These are phyloP conservation scores for Somion occarium DNA, from an alignment of 1,284 basidiomycete genomes.

Conservation along the genomic window DNA sequence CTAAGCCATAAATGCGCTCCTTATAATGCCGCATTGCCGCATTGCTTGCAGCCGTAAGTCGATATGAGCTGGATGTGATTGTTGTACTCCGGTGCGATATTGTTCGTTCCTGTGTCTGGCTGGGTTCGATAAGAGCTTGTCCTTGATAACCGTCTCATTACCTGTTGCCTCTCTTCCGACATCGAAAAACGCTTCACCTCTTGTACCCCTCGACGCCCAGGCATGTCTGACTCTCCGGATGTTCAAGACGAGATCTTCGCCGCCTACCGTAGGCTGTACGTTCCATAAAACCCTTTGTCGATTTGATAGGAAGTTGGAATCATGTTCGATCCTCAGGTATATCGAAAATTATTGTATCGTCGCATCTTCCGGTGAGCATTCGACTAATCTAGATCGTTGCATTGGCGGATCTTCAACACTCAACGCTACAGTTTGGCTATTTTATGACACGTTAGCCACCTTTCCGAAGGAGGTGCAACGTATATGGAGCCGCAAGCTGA, in stretches of 20 bases:
- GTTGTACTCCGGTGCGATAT: too few relatives aligned
- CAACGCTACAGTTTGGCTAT: slow-evolving; percentile 12
- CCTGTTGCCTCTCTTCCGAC: background rate
- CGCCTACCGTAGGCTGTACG: slow-evolving; percentile 4
- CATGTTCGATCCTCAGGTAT: background rate
- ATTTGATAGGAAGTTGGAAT: background rate
- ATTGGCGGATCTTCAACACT: background rate
- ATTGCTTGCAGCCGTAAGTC: too few relatives aligned
- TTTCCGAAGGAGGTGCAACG: slow-evolving; percentile 17
- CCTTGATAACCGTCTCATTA: too few relatives aligned
- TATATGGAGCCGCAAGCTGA: slow-evolving; percentile 16
- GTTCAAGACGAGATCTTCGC: background rate
- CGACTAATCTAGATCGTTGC: background rate
- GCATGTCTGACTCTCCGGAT: background rate
- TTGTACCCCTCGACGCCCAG: too few relatives aligned
- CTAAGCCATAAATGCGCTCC: too few relatives aligned
- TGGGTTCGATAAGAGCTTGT: too few relatives aligned
- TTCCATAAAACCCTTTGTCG: background rate
- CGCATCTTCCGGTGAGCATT: slow-evolving; percentile 5
- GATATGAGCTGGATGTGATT: too few relatives aligned
- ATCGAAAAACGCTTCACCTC: background rate
- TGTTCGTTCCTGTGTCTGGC: too few relatives aligned
- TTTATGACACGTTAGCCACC: slow-evolving; percentile 14
- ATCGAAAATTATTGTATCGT: slow-evolving; percentile 10
- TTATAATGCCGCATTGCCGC: too few relatives aligned